Conservation (phyloP, 164 flowering plant genomes). For the Tetrastigma voinierianum region DNA sequence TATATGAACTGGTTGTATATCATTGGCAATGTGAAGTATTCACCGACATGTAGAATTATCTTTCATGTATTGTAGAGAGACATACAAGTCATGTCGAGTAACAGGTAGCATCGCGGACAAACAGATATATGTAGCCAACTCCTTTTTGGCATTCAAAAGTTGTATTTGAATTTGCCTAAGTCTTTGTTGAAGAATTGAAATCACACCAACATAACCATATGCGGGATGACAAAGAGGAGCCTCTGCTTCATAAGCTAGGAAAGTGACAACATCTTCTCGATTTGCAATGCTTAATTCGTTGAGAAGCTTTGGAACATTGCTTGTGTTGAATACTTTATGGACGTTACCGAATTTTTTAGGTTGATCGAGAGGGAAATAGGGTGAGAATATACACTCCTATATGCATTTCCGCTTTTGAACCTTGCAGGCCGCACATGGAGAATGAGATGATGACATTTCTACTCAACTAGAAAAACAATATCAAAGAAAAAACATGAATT, state of each 20-base stretch:
- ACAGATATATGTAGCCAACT: slow-evolving; percentile 39
- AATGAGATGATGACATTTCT: slow-evolving; percentile 26
- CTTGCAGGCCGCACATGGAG: slow-evolving; percentile 61
- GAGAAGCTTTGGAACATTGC: slow-evolving; percentile 46
- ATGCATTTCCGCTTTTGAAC: slow-evolving; percentile 41
- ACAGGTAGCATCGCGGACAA: slow-evolving; percentile 35
- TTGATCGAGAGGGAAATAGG: slow-evolving; percentile 56
- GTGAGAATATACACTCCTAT: slow-evolving; percentile 59
- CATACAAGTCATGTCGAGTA: slow-evolving; percentile 3
- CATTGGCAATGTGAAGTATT: too few species aligned
- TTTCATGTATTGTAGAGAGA: slow-evolving; percentile 12
- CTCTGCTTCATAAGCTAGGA: slow-evolving; percentile 40
- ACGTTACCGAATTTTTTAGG: slow-evolving; percentile 35
- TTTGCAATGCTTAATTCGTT: slow-evolving; percentile 30
- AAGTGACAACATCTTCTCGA: slow-evolving; percentile 39
- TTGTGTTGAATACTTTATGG: slow-evolving; percentile 40
- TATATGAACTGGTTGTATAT: too few species aligned
- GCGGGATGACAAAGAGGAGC: slow-evolving; percentile 38
- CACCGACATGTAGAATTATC: slow-evolving; percentile 14
- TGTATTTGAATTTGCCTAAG: slow-evolving; percentile 33
- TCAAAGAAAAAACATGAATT: too few species aligned
- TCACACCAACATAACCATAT: slow-evolving; percentile 48
- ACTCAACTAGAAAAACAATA: background rate
- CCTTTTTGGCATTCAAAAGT: slow-evolving; percentile 36
- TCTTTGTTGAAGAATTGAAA: slow-evolving; percentile 40